These are phyloP conservation scores for Inonotus hispidus DNA, from an alignment of 1,284 basidiomycete species.

Conservation along the genomic window DNA sequence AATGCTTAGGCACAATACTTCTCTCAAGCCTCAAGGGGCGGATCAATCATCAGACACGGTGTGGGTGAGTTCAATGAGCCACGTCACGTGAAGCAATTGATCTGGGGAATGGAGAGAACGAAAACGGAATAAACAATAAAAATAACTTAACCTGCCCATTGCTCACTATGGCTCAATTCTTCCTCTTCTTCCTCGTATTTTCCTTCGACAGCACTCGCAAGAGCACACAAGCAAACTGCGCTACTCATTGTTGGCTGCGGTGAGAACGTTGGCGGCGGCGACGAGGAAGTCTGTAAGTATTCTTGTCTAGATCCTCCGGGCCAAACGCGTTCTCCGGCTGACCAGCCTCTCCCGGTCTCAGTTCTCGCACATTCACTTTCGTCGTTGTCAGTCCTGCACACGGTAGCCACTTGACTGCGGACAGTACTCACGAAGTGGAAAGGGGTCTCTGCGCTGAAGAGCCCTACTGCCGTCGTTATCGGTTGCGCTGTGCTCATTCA, in stretches of 20 bases:
- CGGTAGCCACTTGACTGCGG: not conserved
- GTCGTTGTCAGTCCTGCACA: not conserved
- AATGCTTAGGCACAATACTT: too few species aligned
- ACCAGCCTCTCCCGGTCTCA: constrained; percentile 3
- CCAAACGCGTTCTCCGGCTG: not conserved
- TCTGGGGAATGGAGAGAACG: not conserved
- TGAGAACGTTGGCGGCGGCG: not conserved
- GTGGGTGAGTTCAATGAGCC: not conserved
- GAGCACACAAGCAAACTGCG: not conserved
- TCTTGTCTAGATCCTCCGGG: not conserved
- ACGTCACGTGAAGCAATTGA: not conserved
- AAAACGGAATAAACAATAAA: constrained; percentile 2
- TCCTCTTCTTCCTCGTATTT: not conserved
- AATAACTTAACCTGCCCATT: not conserved
- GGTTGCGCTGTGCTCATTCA: not conserved
- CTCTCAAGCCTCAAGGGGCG: too few species aligned
- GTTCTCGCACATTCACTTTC: not conserved
- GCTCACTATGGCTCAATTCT: not conserved
- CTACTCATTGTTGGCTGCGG: not conserved
- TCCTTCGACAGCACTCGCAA: not conserved
- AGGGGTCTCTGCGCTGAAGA: not conserved
- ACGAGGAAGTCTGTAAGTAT: not conserved
- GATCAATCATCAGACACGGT: too few species aligned
- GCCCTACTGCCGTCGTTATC: not conserved
- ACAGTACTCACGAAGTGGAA: not conserved